Percentiles rank a stretch among this genome's conserved stretches.
Evolutionary conservation across 495 filamentous ascomycete species (phyloP).

Genomic region (Annulohypoxylon moriforme): DNA sequence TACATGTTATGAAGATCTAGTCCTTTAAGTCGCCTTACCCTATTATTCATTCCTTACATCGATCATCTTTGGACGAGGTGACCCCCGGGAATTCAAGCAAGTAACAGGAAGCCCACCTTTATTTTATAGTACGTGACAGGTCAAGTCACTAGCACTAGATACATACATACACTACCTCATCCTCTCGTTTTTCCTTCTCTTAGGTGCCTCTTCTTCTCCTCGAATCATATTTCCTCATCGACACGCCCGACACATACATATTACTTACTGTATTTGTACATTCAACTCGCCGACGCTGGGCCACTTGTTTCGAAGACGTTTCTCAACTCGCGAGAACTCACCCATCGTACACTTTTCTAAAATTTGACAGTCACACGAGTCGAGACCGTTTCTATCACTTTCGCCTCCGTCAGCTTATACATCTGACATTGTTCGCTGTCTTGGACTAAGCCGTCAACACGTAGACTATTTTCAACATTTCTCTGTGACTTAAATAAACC

Average conservation of each 20-base stretch:
- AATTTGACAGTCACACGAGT: constrained; percentile 37
- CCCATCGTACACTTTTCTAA: constrained; percentile 25
- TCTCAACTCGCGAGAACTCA: constrained; percentile 33
- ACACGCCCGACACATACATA: constrained; percentile 24
- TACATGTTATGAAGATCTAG: constrained; percentile 28
- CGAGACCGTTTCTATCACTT: constrained; percentile 4
- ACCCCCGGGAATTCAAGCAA: background rate
- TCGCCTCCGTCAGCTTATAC: constrained; percentile 41
- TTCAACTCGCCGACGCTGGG: constrained; percentile 12
- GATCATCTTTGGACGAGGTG: background rate
- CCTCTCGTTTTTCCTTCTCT: constrained; percentile 27
- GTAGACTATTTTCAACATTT: constrained; percentile 32
- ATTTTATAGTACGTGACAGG: background rate
- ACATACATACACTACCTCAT: constrained; percentile 40
- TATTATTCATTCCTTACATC: constrained; percentile 16
- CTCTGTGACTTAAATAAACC: constrained; percentile 16
- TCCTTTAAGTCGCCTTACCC: background rate
- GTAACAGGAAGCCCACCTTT: constrained; percentile 10
- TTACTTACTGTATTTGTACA: constrained; percentile 41
- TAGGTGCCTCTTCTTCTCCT: constrained; percentile 22
- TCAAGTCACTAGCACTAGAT: constrained; percentile 9
- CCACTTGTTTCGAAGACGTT: constrained; percentile 21
- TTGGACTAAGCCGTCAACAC: constrained; percentile 21
- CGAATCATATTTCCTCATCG: constrained; percentile 41
- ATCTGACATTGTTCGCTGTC: constrained; percentile 40